phyloP scores from a whole-genome alignment of 345 rosid genomes.

The Angophora floribunda region DNA sequence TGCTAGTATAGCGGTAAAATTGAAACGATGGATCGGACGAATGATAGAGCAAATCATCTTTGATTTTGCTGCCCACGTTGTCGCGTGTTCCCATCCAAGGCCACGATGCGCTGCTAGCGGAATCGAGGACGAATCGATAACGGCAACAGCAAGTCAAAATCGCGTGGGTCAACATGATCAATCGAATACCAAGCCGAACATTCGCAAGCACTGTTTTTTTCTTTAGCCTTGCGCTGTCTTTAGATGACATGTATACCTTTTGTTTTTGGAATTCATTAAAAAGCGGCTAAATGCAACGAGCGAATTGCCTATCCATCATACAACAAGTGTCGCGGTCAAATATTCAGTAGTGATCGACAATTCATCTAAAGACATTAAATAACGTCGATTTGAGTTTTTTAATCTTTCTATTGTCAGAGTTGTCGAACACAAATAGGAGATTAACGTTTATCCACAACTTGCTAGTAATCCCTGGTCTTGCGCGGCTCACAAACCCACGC shows the following conservation, averaged over 20 bases:
- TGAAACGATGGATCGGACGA: background rate
- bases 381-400: background rate
- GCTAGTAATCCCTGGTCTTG: background rate
- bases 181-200: background rate
- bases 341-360: background rate
- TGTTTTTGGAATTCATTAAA: background rate
- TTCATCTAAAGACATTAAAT: background rate
- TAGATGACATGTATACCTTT: background rate
- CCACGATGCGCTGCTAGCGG: background rate
- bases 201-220: background rate
- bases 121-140: background rate
- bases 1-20: background rate
- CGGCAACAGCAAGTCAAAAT: background rate
- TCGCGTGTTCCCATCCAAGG: background rate
- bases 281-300: background rate
- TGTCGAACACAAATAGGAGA: background rate
- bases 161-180: background rate
- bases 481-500: background rate
- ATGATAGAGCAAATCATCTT: background rate
- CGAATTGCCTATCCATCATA: background rate
- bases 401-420: background rate
- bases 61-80: background rate
- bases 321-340: background rate
- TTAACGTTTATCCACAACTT: background rate
- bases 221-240: background rate